phyloP scores from a whole-genome alignment of 2,329 filamentous ascomycete species.

The Fusarium veterinarium region DNA sequence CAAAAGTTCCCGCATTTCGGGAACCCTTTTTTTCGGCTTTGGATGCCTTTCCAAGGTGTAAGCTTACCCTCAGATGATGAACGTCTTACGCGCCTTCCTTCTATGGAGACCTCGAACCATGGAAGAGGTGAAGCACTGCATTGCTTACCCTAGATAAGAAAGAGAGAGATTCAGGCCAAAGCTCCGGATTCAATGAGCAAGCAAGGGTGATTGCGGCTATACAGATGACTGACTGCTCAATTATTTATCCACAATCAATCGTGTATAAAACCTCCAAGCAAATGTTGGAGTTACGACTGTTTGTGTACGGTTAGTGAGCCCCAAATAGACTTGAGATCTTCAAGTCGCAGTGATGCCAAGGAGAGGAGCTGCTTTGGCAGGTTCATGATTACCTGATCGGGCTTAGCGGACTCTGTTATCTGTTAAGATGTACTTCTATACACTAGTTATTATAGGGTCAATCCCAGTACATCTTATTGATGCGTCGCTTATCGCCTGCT shows the following conservation, averaged over 20 bases:
- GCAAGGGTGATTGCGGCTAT: accelerated
- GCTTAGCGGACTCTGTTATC: accelerated
- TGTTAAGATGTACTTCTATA: not conserved
- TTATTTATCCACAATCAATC: accelerated
- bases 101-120: not conserved
- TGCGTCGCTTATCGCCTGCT: not conserved
- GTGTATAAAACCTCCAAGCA: accelerated
- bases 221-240: accelerated
- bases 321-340: accelerated
- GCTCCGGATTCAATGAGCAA: accelerated
- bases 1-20: conserved; percentile 13
- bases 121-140: not conserved
- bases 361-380: accelerated
- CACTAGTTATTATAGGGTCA: accelerated
- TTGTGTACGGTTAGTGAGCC: accelerated
- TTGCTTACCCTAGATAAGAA: not conserved
- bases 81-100: not conserved
- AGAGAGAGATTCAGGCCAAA: too few species aligned
- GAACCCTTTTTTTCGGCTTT: conserved; percentile 1
- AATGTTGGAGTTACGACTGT: not conserved
- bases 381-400: accelerated
- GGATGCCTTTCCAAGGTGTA: not conserved
- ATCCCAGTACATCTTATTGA: not conserved
- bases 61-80: not conserved
- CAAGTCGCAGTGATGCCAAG: accelerated